Conservation (phyloP, 441 rosid species). For the Pelargonium cotyledonis region DNA sequence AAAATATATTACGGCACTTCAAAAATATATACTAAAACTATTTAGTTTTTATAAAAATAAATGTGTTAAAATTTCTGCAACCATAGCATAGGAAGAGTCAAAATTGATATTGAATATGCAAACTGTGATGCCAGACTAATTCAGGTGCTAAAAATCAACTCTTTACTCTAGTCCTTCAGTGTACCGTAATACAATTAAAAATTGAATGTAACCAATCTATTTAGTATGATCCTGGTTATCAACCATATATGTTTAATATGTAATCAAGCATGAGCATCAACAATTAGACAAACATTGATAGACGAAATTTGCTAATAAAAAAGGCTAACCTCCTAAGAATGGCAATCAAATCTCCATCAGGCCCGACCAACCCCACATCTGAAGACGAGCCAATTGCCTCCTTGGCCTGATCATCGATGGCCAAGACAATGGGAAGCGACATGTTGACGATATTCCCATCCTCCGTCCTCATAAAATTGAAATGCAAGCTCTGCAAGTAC, state of each 20-base stretch:
- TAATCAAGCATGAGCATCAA: background rate
- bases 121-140: too few relatives aligned
- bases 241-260: background rate
- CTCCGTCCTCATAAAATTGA: slow-evolving; percentile 52
- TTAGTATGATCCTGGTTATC: background rate
- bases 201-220: too few relatives aligned
- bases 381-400: slow-evolving; percentile 51
- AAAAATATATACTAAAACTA: too few relatives aligned
- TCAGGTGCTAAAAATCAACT: too few relatives aligned
- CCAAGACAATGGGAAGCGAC: slow-evolving; percentile 95
- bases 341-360: slow-evolving; percentile 57
- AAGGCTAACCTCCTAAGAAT: slow-evolving; percentile 55
- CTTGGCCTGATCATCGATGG: slow-evolving; percentile 66
- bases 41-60: too few relatives aligned
- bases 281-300: background rate
- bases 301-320: background rate
- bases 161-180: too few relatives aligned
- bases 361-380: slow-evolving; percentile 51
- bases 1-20: too few relatives aligned
- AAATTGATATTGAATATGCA: too few relatives aligned
- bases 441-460: slow-evolving; percentile 64
- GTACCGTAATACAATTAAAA: too few relatives aligned
- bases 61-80: too few relatives aligned
- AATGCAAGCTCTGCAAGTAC: slow-evolving; percentile 84
- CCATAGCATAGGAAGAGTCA: too few relatives aligned